A percentile compares a stretch with the other conserved stretches of the same genome.
phyloP scores from a whole-genome alignment of 1,284 basidiomycete genomes.

The Sparassis latifolia region DNA sequence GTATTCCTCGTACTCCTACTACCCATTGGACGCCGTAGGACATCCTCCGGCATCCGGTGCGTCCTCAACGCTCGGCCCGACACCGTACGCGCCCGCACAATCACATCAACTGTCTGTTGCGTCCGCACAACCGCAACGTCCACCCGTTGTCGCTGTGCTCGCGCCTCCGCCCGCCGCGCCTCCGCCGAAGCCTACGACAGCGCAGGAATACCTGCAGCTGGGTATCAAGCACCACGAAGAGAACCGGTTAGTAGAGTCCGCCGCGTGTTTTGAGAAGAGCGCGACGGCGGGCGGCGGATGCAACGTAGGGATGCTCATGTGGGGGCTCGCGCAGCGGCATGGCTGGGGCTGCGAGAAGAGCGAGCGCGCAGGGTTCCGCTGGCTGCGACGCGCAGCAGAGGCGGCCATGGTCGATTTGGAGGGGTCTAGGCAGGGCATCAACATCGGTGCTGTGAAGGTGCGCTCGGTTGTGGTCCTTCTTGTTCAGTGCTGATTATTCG shows the following conservation, averaged over 20 bases:
- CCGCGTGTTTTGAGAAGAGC: slow-evolving; percentile 73
- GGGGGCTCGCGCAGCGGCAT: slow-evolving; percentile 81
- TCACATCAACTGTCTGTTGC: too few species aligned
- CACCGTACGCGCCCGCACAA: background rate
- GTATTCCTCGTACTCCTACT: slow-evolving; percentile 64
- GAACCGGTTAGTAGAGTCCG: slow-evolving; percentile 69
- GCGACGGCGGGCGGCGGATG: slow-evolving; percentile 76
- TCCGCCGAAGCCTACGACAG: slow-evolving; percentile 22
- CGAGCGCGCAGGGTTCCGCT: slow-evolving; percentile 74
- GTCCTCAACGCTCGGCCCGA: background rate
- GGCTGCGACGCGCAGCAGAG: slow-evolving; percentile 80
- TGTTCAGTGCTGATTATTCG: background rate
- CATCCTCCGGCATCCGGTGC: slow-evolving; percentile 11
- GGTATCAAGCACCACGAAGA: slow-evolving; percentile 82
- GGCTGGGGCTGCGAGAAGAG: slow-evolving; percentile 84
- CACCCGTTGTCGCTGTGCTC: slow-evolving; percentile 1
- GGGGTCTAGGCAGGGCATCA: slow-evolving; percentile 35
- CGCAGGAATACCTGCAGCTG: slow-evolving; percentile 64
- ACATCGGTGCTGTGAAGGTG: slow-evolving; percentile 39
- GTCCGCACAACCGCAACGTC: too few species aligned
- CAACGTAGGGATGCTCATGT: slow-evolving; percentile 90
- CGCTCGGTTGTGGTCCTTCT: slow-evolving; percentile 6
- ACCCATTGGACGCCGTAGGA: slow-evolving; percentile 41
- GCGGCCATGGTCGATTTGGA: slow-evolving; percentile 77
- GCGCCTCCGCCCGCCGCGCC: slow-evolving; percentile 11